phyloP scores from a whole-genome alignment of 352 stramenopile species.

The Peronosclerospora sorghi region DNA sequence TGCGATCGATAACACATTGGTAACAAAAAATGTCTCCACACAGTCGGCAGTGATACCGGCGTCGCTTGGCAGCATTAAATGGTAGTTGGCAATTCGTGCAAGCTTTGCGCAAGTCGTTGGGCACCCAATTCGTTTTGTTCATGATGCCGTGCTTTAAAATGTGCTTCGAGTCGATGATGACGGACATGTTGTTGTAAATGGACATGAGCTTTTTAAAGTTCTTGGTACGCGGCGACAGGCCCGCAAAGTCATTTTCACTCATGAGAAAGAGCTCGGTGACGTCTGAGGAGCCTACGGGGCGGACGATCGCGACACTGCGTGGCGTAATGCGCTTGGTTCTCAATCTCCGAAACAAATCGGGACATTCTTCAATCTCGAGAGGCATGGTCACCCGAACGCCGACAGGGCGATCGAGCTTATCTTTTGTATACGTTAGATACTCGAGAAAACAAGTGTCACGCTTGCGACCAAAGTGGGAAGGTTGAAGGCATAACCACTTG shows the following conservation, averaged over 20 bases:
- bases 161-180: slow-evolving; percentile 47
- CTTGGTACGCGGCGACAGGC: slow-evolving; percentile 15
- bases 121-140: slow-evolving; percentile 41
- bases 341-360: slow-evolving; percentile 27
- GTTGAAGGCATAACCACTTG: slow-evolving; percentile 64
- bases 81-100: slow-evolving; percentile 49
- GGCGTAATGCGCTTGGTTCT: slow-evolving; percentile 46
- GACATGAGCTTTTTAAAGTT: slow-evolving; percentile 37
- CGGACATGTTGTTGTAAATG: slow-evolving; percentile 44
- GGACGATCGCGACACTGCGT: slow-evolving; percentile 40
- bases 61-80: slow-evolving; percentile 46
- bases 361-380: slow-evolving; percentile 51
- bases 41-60: slow-evolving; percentile 60
- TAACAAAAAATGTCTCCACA: slow-evolving; percentile 71
- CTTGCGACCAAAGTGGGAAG: slow-evolving; percentile 41
- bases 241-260: slow-evolving; percentile 42
- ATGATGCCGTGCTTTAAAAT: slow-evolving; percentile 47
- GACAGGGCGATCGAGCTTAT: slow-evolving; percentile 40
- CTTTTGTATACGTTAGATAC: slow-evolving; percentile 57
- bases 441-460: slow-evolving; percentile 66
- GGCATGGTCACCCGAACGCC: slow-evolving; percentile 57
- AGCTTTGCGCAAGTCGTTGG: slow-evolving; percentile 33
- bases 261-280: slow-evolving; percentile 47
- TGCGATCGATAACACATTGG: slow-evolving; percentile 49
- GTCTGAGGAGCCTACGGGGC: slow-evolving; percentile 14